Base-by-base conservation (phyloP, 1,139 yeast genomes). In the Nakaseomyces sp. region DNA sequence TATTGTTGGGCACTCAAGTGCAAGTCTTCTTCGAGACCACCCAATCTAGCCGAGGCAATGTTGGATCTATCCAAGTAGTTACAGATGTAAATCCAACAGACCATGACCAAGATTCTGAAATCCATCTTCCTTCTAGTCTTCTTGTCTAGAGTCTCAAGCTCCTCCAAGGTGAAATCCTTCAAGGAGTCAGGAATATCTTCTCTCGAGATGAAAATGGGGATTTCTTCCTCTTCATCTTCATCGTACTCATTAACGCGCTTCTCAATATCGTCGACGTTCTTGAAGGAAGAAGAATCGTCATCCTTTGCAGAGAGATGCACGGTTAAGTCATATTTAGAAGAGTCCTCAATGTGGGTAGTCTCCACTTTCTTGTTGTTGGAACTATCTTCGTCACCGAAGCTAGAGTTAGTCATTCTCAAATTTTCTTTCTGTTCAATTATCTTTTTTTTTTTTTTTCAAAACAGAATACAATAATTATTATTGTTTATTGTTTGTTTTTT, bases 11-110 rank as follows among this genome's bases (percentile, higher is more conserved):
- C 75, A 8, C 59, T 55, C 45, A 79, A 63, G 8, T 72, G 68
- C 41, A 79, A 63, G 50, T 78, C 83, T 35, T 69, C 68, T 57
- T 74, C 78, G 44, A 79, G 61, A 3, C 77, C 76, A 44, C 78
- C 81, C 24, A 76, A 63, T 53, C 79, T 69, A 0, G 84, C 83
- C 45, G 75, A 68, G 8, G 81, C 81, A 50, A 79, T 74, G 55
- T 76, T 77, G 55, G 75, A 75, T 54, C 83, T 63, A 58, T 79
- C 85, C 51, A 79, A 62, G 55, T 76, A 77, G 58, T 76, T 76
- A 53, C 79, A 67, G 50, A 79, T 72, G 55, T 77, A 79, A 55
- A 79, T 72, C 51, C 72, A 61, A 43, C 75, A 72, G 40, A 78
- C 63, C 69, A 73, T 70, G 7, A 84, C 83, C 53, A 79, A 60